Percentiles rank a stretch among this genome's conserved stretches.
phyloP scores from a whole-genome alignment of 169 alveolate genomes.

The Cytauxzoon felis region DNA sequence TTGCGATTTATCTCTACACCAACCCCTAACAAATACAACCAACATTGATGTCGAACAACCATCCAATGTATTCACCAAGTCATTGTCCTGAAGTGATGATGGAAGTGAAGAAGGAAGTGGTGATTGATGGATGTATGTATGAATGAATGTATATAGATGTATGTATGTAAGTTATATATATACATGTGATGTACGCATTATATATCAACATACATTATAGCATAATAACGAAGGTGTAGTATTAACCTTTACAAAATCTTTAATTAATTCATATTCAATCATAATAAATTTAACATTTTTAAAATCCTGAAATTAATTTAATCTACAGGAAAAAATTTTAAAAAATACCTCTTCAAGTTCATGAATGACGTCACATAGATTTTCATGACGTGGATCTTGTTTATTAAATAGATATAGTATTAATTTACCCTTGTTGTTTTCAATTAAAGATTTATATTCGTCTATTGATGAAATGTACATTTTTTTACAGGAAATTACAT shows the following conservation, averaged over 20 bases:
- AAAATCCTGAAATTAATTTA: constrained; percentile 37
- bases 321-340: too few species aligned
- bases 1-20: constrained; percentile 20
- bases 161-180: too few species aligned
- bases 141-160: too few species aligned
- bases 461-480: constrained; percentile 3
- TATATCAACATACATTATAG: constrained; percentile 20
- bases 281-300: constrained; percentile 16
- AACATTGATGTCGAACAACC: constrained; percentile 59
- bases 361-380: constrained; percentile 19
- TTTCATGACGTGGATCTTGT: constrained; percentile 30
- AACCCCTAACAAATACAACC: constrained; percentile 43
- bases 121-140: too few species aligned
- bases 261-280: neutral
- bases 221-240: constrained; percentile 28
- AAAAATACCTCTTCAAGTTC: constrained; percentile 26
- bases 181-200: too few species aligned
- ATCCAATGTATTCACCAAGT: constrained; percentile 37
- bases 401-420: constrained; percentile 36
- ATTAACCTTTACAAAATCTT: neutral
- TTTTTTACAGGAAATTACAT: neutral
- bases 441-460: neutral
- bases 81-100: constrained; percentile 13
- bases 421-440: constrained; percentile 27
- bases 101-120: too few species aligned